Evolutionary conservation across 2,329 filamentous ascomycete genomes (phyloP), one percentile per base, ranked within the genome.

Genomic region (Claviceps quebecensis): DNA sequence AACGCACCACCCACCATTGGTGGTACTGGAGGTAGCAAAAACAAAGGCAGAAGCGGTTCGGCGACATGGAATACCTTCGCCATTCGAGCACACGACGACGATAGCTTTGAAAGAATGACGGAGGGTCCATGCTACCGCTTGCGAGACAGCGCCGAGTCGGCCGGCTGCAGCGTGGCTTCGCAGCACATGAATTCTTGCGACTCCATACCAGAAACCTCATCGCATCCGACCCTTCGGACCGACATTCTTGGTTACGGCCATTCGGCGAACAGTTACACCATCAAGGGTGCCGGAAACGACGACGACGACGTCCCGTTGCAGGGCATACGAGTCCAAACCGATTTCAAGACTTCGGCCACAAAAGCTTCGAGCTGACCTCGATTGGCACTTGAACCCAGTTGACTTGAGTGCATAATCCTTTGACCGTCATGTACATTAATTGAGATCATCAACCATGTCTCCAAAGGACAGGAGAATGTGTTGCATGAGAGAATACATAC

Each of bases 221-320:
- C 58, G 3, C 53, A 63, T 16, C 56, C 60, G 4, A 57, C 55
- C 4, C 52, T 69, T 39, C 56, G 67, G 2, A 67, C 65, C 0
- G 65, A 69, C 14, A 57, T 52, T 3, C 59, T 64, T 14, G 63
- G 62, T 0, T 65, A 61, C 40, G 58, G 57, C 9, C 62, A 65
- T 29, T 64, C 59, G 0, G 61, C 66, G 2, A 62, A 61, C 29
- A 65, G 60, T 6, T 65, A 60, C 47, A 60, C 63, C 2, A 59
- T 62, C 4, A 56, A 56, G 4, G 58, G 58, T 1, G 60, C 62
- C 26, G 54, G 8, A n/a, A 45, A 59, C 14, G 62, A 60, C 49
- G 65, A 61, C 1, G 66, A 71, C 23, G 67, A 69, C 19, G 63
- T 70, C 26, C 67, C 67, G 1, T 52, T 71, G 39, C 63, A 68